These are phyloP conservation scores for Furcasterigmium sp. DNA, from an alignment of 2,329 filamentous ascomycete genomes.

Conservation along the genomic window DNA sequence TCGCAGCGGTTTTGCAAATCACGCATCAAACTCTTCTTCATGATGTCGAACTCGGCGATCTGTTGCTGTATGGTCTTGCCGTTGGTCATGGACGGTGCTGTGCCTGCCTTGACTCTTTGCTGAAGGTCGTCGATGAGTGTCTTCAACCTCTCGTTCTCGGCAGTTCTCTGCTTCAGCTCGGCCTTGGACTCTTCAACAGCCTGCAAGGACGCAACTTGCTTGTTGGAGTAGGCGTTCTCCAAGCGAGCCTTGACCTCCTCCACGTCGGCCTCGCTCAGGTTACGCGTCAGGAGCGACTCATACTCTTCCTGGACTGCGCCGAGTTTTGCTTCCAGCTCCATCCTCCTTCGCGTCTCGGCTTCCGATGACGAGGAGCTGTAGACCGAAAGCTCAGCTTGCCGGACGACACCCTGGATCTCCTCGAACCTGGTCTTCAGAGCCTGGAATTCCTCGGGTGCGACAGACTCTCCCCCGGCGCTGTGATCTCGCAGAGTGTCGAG, in stretches of 20 bases:
- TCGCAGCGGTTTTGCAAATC: conserved; percentile 98
- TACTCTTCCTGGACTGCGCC: conserved; percentile 75
- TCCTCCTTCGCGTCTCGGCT: conserved; percentile 61
- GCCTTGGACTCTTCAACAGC: conserved; percentile 72
- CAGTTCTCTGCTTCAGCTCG: conserved; percentile 69
- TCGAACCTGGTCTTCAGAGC: conserved; percentile 73
- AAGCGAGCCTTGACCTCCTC: conserved; percentile 80
- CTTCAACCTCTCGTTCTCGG: conserved; percentile 79
- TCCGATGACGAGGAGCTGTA: conserved; percentile 64
- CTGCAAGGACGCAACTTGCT: conserved; percentile 67
- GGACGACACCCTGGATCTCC: conserved; percentile 86
- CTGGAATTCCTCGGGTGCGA: conserved; percentile 76
- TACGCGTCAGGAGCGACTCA: conserved; percentile 73
- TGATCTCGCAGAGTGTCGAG: conserved; percentile 75
- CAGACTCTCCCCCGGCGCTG: conserved; percentile 69
- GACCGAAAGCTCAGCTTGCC: conserved; percentile 84
- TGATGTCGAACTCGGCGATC: conserved; percentile 96
- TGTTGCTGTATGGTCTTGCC: conserved; percentile 96
- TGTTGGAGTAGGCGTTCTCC: conserved; percentile 69
- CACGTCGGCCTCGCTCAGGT: conserved; percentile 71
- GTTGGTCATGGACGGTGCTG: conserved; percentile 58
- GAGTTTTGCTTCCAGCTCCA: conserved; percentile 73
- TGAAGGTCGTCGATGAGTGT: conserved; percentile 76
- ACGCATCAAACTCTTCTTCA: conserved; percentile 99
- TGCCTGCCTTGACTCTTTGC: conserved; percentile 61